phyloP scores from a whole-genome alignment of 441 rosid genomes.

The Bruguiera hainesii region DNA sequence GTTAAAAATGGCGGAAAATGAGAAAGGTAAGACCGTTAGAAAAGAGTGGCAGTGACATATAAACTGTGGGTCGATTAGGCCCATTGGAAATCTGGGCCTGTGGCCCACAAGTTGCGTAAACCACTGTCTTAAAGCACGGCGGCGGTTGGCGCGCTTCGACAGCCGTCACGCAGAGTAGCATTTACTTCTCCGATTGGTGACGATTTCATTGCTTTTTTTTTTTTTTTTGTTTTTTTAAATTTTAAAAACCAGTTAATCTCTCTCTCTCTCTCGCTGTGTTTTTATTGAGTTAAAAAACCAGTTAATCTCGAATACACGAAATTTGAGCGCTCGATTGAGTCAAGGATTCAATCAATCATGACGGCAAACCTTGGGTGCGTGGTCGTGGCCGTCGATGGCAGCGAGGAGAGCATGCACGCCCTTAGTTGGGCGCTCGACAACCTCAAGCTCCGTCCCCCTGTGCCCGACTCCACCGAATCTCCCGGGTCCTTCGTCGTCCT shows the following conservation, averaged over 20 bases:
- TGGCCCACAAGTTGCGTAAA: not conserved
- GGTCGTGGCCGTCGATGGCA: constrained; percentile 80
- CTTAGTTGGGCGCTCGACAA: constrained; percentile 74
- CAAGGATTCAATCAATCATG: constrained; percentile 26
- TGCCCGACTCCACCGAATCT: constrained; percentile 37
- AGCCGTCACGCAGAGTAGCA: not conserved
- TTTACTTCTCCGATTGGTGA: not conserved
- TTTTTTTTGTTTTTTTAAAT: too few relatives aligned
- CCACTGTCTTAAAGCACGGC: not conserved
- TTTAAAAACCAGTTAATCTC: too few relatives aligned
- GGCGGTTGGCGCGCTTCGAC: not conserved
- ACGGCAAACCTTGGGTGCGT: constrained; percentile 58
- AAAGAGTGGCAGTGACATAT: too few relatives aligned
- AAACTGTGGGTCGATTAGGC: not conserved
- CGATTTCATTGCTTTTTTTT: too few relatives aligned
- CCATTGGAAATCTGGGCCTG: not conserved
- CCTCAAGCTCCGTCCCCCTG: constrained; percentile 59
- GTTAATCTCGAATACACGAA: too few relatives aligned
- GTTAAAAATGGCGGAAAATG: too few relatives aligned
- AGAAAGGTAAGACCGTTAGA: too few relatives aligned
- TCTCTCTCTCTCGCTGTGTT: too few relatives aligned
- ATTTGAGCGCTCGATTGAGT: not conserved
- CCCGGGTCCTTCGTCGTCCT: constrained; percentile 55
- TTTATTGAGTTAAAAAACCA: too few relatives aligned
- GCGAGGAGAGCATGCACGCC: constrained; percentile 91